These are phyloP conservation scores for Fusarium sp. DNA, from an alignment of 2,329 filamentous ascomycete genomes.

Conservation along the genomic window DNA sequence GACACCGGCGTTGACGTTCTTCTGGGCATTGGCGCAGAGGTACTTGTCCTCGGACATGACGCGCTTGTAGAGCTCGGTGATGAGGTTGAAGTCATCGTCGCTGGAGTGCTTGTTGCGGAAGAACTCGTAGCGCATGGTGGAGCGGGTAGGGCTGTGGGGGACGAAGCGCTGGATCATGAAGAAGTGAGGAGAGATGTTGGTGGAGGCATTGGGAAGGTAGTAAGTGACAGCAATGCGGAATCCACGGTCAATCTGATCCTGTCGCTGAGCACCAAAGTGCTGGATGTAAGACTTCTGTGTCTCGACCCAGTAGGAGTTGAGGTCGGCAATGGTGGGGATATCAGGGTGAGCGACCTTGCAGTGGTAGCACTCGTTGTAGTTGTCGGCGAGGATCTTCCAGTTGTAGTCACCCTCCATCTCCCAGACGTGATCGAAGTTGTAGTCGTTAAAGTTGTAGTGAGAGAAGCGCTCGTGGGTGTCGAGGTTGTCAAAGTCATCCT, in stretches of 20 bases:
- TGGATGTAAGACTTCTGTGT: conserved; percentile 63
- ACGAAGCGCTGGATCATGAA: conserved; percentile 75
- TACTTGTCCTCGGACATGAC: conserved; percentile 75
- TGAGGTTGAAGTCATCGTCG: conserved; percentile 69
- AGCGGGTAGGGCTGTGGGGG: conserved; percentile 64
- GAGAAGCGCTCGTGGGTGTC: conserved; percentile 61
- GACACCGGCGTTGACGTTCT: conserved; percentile 71
- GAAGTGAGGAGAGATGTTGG: conserved; percentile 69
- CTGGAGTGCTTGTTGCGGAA: conserved; percentile 71
- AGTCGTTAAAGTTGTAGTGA: conserved; percentile 65
- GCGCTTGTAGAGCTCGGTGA: conserved; percentile 72
- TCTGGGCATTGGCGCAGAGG: conserved; percentile 70
- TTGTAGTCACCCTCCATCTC: conserved; percentile 69
- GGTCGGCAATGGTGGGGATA: conserved; percentile 68
- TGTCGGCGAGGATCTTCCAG: conserved; percentile 73
- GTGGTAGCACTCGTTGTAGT: conserved; percentile 77
- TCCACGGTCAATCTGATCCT: conserved; percentile 63
- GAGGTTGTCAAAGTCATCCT: conserved; percentile 64
- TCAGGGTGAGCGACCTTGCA: conserved; percentile 71
- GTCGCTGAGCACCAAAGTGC: conserved; percentile 62
- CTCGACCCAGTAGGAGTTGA: conserved; percentile 67
- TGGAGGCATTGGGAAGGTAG: conserved; percentile 65
- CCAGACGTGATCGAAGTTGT: conserved; percentile 69
- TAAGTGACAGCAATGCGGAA: conserved; percentile 62
- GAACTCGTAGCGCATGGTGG: conserved; percentile 72